Evolutionary conservation across 2,329 filamentous ascomycete genomes (phyloP), one percentile per base, ranked within the genome.

Genomic region (Dactylellina leptospora): DNA sequence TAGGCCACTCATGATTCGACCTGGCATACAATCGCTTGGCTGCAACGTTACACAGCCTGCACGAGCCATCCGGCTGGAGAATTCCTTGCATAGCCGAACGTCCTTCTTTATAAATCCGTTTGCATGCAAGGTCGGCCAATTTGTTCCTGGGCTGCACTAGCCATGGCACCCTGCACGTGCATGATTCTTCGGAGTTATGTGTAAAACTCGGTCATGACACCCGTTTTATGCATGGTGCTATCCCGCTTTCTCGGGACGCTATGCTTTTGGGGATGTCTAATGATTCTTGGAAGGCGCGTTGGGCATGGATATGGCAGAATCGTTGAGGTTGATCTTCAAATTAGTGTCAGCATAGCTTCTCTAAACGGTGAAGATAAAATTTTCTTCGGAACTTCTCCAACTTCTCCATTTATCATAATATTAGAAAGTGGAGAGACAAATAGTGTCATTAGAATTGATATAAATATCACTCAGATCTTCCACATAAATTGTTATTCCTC

Each of bases 41-140:
- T 61, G 40, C 64, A 70, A 61, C 55, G 64, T 70, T 70, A 70
- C 64, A 70, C 64, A 56, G 45, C 42, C 48, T 11, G 20, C 27
- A 51, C 27, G 33, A 27, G 8, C 23, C 27, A 33, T 47, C 28
- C 25, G 11, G 25, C 44, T 38, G 40, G 33, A 48, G 36, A 30
- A 36, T 61, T 50, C 59, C 50, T 55, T 48, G 50, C 56, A 38
- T 56, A 48, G 40, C 45, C 48, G 33, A 18, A 60, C 25, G 40
- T 61, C 56, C 54, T 68, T 68, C 53, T 54, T 6, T 33, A 68
- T 68, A 22, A 25, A 45, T 58, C 18, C 23, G 36, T 40, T 16
- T 44, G 18, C 3, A 27, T 51, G 44, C 61, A 66, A 16, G 23
- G 22, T 28, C 18, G 23, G 28, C 25, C 20, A 18, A 9, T 40